Conservation (phyloP, 371 early-diverging fungal species). For the Mortierella sp. region DNA sequence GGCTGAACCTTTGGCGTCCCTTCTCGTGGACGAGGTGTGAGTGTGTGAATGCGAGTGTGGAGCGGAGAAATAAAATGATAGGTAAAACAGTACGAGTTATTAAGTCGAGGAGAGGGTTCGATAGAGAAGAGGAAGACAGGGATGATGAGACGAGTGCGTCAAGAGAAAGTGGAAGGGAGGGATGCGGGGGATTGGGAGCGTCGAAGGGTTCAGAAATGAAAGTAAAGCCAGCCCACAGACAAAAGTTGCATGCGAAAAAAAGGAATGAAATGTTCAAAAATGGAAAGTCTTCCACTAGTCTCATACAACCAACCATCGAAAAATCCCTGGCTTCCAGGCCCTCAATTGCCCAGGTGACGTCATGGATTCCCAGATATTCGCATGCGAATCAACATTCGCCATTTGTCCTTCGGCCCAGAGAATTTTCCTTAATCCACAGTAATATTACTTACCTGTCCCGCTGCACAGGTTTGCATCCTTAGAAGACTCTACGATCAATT, state of each 20-base stretch:
- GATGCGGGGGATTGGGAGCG: neutral
- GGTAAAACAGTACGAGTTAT: neutral
- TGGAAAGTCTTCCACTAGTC: neutral
- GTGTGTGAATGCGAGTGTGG: neutral
- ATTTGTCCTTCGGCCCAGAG: neutral
- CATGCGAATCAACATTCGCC: no score
- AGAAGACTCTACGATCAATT: neutral
- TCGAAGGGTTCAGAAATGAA: neutral
- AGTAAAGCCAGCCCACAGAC: neutral
- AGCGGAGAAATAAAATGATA: neutral
- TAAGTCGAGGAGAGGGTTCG: neutral
- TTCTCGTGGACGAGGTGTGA: neutral
- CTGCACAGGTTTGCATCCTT: no score
- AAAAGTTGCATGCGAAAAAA: neutral
- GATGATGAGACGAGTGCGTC: neutral
- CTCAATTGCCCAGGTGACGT: no score
- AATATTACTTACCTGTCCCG: neutral
- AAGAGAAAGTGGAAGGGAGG: neutral
- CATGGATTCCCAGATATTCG: no score
- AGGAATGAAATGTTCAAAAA: neutral
- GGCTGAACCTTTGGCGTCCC: neutral
- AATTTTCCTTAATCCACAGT: neutral
- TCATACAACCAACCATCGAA: neutral
- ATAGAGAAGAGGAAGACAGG: neutral
- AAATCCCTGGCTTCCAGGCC: neutral